These are phyloP conservation scores for Quercus berberidifolia DNA, from an alignment of 306 rosid genomes.

Conservation along the genomic window DNA sequence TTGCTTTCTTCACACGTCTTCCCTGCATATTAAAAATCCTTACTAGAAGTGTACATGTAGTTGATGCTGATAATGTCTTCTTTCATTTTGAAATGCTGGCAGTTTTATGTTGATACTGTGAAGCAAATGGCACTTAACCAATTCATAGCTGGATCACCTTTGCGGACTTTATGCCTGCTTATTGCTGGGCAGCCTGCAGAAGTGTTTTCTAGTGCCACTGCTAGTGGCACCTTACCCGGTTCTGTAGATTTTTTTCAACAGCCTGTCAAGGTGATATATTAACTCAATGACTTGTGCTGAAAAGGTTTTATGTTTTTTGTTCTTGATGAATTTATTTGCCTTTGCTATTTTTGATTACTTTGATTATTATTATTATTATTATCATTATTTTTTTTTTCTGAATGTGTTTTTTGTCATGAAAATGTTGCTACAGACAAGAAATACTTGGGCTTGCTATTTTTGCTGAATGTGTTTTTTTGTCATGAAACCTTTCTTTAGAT, in stretches of 20 bases:
- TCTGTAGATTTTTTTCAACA: constrained; percentile 39
- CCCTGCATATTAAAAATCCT: not conserved
- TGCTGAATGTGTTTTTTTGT: not conserved
- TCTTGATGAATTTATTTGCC: not conserved
- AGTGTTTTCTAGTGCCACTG: constrained; percentile 55
- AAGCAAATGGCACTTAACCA: constrained; percentile 88
- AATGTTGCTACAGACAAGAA: too few species aligned
- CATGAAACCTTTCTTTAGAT: too few species aligned
- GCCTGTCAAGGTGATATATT: constrained; percentile 59
- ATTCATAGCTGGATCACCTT: constrained; percentile 78
- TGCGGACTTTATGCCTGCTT: constrained; percentile 89
- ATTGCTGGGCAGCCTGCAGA: constrained; percentile 95
- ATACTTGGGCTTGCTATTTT: not conserved
- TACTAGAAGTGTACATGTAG: not conserved
- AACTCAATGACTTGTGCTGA: not conserved
- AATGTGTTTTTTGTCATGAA: not conserved
- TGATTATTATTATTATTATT: too few species aligned
- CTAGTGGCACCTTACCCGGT: constrained; percentile 34
- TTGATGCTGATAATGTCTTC: not conserved
- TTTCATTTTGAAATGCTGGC: constrained; percentile 13
- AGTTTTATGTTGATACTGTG: constrained; percentile 87
- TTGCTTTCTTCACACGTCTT: not conserved
- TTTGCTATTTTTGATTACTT: not conserved
- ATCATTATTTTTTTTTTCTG: not conserved
- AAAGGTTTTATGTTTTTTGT: not conserved